Percentiles rank a stretch among this genome's conserved stretches.
Evolutionary conservation across 495 filamentous ascomycete genomes (phyloP).

Genomic region (Lophiostoma macrostomum): DNA sequence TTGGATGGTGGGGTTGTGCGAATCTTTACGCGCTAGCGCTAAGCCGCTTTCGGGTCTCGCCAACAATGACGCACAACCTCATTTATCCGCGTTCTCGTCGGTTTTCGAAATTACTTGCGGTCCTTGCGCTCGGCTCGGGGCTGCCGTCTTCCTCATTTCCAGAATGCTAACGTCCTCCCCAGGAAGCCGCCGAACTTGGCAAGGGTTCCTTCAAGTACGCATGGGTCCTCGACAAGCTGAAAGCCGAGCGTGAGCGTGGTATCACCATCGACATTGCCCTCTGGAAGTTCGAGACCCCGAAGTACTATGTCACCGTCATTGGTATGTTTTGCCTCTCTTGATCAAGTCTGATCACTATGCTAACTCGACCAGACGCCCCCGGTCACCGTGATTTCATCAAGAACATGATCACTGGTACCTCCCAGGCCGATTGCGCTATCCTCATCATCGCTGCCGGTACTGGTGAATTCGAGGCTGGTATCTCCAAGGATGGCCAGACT

Average conservation of each 20-base stretch:
- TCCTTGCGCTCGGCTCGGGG: not conserved
- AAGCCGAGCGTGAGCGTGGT: constrained; percentile 99
- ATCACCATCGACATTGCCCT: constrained; percentile 99
- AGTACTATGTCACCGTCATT: constrained; percentile 99
- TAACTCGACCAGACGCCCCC: constrained; percentile 70
- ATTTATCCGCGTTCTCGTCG: not conserved
- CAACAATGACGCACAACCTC: constrained; percentile 25
- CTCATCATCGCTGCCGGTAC: constrained; percentile 99
- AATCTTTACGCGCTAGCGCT: constrained; percentile 34
- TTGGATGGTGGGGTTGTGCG: constrained; percentile 36
- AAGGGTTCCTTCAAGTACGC: constrained; percentile 99
- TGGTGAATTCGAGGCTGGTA: constrained; percentile 99
- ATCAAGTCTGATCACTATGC: constrained; percentile 10
- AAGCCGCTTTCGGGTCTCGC: constrained; percentile 16
- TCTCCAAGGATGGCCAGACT: constrained; percentile 99
- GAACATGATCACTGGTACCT: constrained; percentile 99
- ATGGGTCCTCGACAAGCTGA: constrained; percentile 99
- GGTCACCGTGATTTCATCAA: constrained; percentile 99
- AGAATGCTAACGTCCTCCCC: constrained; percentile 43
- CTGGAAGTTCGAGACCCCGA: constrained; percentile 99
- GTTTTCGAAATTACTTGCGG: not conserved
- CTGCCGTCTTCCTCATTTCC: not conserved
- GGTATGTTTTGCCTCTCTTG: constrained; percentile 53
- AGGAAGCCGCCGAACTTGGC: constrained; percentile 99
- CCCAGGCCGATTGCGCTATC: constrained; percentile 98